Percentiles rank a stretch among this genome's conserved stretches.
Evolutionary conservation across 1,284 basidiomycete species (phyloP).

Genomic region (Leccinum pseudoinsigne): DNA sequence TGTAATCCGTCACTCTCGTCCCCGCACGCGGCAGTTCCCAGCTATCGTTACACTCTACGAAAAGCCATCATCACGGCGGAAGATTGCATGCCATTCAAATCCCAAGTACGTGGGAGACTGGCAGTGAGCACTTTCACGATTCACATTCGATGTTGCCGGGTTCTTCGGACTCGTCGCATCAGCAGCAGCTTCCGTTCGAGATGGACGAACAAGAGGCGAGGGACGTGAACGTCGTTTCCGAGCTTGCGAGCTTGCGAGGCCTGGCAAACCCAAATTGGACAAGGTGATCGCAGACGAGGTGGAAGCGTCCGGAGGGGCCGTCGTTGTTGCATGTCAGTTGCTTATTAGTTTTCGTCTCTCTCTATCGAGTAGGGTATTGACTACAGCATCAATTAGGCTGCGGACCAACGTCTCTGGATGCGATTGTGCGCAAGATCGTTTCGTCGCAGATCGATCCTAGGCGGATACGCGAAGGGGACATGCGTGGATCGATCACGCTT

Average conservation of each 20-base stretch:
- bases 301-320: constrained; percentile 50
- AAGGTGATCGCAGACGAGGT: constrained; percentile 70
- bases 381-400: constrained; percentile 50
- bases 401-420: constrained; percentile 73
- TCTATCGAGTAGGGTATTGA: neutral
- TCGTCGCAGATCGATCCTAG: constrained; percentile 60
- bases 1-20: constrained; percentile 9
- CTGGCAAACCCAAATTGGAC: constrained; percentile 75
- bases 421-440: constrained; percentile 68
- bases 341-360: neutral
- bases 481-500: constrained; percentile 59
- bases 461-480: constrained; percentile 59
- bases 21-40: neutral
- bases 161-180: neutral
- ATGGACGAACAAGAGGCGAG: constrained; percentile 66
- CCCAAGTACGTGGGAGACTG: neutral
- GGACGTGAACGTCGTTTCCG: constrained; percentile 67
- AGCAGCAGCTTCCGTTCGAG: constrained; percentile 40
- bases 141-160: neutral
- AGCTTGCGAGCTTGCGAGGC: constrained; percentile 67
- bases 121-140: neutral
- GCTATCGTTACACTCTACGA: constrained; percentile 1
- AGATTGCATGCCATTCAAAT: constrained; percentile 23
- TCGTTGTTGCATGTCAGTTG: constrained; percentile 69
- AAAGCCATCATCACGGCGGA: constrained; percentile 15